A percentile compares a stretch with the other conserved stretches of the same genome.
These are phyloP conservation scores for Diaporthe eres DNA, from an alignment of 2,329 filamentous ascomycete genomes.

Conservation along the genomic window DNA sequence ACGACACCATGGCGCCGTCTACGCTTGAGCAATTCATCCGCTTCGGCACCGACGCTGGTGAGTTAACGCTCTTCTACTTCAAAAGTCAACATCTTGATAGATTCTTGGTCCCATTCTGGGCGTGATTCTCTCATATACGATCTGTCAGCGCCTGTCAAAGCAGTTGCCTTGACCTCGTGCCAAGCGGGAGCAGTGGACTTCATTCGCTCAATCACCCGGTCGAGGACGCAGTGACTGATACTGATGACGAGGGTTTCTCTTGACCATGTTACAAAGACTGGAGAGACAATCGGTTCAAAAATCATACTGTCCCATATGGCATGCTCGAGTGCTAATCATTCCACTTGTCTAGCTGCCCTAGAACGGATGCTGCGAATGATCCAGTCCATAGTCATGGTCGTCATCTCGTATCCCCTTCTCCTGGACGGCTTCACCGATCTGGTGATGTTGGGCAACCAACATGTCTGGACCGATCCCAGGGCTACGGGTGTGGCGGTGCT, in stretches of 20 bases:
- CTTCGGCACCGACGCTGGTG: slow-evolving; percentile 52
- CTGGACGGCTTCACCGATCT: slow-evolving; percentile 25
- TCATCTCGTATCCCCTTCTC: slow-evolving; percentile 34
- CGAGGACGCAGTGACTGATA: too few species aligned
- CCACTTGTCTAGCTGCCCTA: slow-evolving; percentile 33
- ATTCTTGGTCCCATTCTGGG: too few species aligned
- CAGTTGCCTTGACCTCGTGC: too few species aligned
- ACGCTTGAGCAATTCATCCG: slow-evolving; percentile 54
- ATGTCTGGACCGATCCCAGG: slow-evolving; percentile 34
- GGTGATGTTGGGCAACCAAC: slow-evolving; percentile 31
- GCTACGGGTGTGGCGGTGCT: slow-evolving; percentile 9
- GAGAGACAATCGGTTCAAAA: fast-evolving
- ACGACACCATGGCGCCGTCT: slow-evolving; percentile 19
- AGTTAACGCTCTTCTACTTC: slow-evolving; percentile 16
- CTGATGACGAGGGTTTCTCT: not conserved
- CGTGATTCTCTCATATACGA: too few species aligned
- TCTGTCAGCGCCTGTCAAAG: too few species aligned
- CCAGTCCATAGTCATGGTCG: slow-evolving; percentile 39
- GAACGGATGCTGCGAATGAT: slow-evolving; percentile 40
- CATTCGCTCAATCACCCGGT: too few species aligned
- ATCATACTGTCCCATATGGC: not conserved
- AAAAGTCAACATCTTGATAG: not conserved
- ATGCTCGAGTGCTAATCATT: not conserved
- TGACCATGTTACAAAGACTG: not conserved
- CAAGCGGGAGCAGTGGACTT: too few species aligned